Base-by-base conservation (phyloP, 176 grass and related monocot species). In the Chrysopogon serrulatus region DNA sequence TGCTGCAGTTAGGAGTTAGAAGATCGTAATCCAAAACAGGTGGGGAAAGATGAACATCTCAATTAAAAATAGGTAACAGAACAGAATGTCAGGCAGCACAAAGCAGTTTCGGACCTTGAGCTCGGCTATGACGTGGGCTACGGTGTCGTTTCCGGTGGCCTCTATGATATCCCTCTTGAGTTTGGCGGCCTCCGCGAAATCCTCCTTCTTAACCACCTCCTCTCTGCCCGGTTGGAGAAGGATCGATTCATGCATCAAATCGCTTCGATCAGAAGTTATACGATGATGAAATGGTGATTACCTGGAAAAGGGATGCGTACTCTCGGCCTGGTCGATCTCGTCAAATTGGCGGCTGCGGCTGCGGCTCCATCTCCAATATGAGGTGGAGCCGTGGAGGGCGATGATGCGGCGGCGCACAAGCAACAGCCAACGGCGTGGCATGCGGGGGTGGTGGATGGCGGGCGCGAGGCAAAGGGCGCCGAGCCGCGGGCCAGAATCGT, bases 141-240 rank as follows among this genome's bases (percentile, higher is more conserved):
- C 86, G 21, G 83, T 79, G 39, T 98, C 92, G 80, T 68, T 84
- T 24, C 84, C 86, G 64, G 82, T 75, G 37, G 84, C 74, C 83
- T 95, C 92, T 37, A 81, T 80, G 60, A 98, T 91, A 43, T 88
- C 77, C 14, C 37, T 79, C 83, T 98, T 94, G 81, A 95, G 84
- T 43, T 82, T 90, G 43, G 88, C 78, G 37, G 95, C 95, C 86
- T 98, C 90, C 0, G 73, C 35, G 76, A 98, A 95, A 86, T 98
- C 95, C 79, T 98, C 88, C 33, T 83, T 93, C 8, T 98, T 92
- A 13, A 98, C 86, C 33, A 92, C 95, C 86, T 98, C 95, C 86
- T 98, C 90, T 92, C 87, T 54, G 6, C 68, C 4, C 18, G 6
- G 48, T 37, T 15, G 35, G 23, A 37, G 56, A 26, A 35, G 34